Conservation (phyloP, 2,329 filamentous ascomycete genomes). For the Pseudocercospora vitis region DNA sequence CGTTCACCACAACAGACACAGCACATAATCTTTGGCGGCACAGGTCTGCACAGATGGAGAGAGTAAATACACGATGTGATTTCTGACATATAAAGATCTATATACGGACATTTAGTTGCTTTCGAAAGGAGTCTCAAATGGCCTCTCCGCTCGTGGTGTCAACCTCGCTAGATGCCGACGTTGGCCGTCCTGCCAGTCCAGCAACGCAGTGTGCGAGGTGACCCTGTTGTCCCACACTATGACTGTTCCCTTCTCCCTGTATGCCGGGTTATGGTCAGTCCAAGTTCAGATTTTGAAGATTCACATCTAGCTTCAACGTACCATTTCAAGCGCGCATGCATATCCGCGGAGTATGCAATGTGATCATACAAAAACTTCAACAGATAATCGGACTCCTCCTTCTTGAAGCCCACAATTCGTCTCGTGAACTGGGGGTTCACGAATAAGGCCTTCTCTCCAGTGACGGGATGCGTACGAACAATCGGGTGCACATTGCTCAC, state of each 20-base stretch:
- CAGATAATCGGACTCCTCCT: slow-evolving; percentile 77
- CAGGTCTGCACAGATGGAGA: no score
- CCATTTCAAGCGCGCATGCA: slow-evolving; percentile 64
- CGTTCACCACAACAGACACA: no score
- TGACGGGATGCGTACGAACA: slow-evolving; percentile 74
- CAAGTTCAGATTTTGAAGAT: no score
- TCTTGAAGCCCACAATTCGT: slow-evolving; percentile 77
- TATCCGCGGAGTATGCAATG: slow-evolving; percentile 68
- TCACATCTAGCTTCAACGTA: no score
- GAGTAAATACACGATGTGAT: no score
- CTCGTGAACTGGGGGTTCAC: slow-evolving; percentile 85
- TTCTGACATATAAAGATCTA: no score
- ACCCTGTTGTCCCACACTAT: slow-evolving; percentile 30
- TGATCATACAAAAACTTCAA: slow-evolving; percentile 78
- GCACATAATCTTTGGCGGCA: no score
- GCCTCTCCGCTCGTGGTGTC: slow-evolving; percentile 77
- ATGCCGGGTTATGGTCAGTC: no score
- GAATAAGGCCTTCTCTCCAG: slow-evolving; percentile 79
- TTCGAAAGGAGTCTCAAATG: slow-evolving; percentile 63
- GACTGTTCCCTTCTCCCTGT: slow-evolving; percentile 27
- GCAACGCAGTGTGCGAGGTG: slow-evolving; percentile 65
- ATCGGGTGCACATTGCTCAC: slow-evolving; percentile 74
- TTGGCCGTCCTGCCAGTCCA: slow-evolving; percentile 80
- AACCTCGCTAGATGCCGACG: slow-evolving; percentile 77
- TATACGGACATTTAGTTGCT: slow-evolving; percentile 12